Base-by-base conservation (phyloP, 106 monocot genomes). In the Acorus gramineus region DNA sequence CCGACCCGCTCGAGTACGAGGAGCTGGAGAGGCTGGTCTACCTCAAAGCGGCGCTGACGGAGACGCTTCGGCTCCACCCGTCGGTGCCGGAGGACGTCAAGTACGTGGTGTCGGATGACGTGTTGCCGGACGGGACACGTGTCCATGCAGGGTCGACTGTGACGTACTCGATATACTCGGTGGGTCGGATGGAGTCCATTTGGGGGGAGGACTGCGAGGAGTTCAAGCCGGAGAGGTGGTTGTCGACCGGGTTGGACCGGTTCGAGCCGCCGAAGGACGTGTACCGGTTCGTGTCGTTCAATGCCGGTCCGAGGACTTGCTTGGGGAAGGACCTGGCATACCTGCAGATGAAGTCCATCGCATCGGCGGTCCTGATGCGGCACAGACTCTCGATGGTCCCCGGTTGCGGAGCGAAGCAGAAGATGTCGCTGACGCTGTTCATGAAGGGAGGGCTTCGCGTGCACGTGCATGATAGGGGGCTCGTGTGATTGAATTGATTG, bases 181-280 rank as follows among this genome's bases (percentile, higher is more conserved):
- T 82, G 6, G 92, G 84, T 49, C 70, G 92, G 62, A 85, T 88
- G 87, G 80, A 80, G 79, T 44, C 51, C 44, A 71, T 93, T 14
- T 93, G 92, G 92, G 92, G 92, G 11, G 58, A 82, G 42, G 85
- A 93, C 71, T 88, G 92, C 80, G 12, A 57, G 64, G 85, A 85
- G 52, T 88, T 88, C 73, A 65, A 68, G 61, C 92, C 92, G 4
- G 92, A 93, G 82, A 67, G 92, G 49, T 93, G 92, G 92, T 64
- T 93, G 55, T 74, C 74, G 14, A 11, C 53, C 0, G 79, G 72
- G 3, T 76, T 74, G 0, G 66, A 50, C 10, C 54, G 65, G 44
- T 90, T 90, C 60, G 79, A 84, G 65, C 74, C 76, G 12, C 61
- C 67, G 5, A 78, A 67, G 71, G 91, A 91, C 47, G 73, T 70